Evolutionary conservation across 2,329 filamentous ascomycete species (phyloP), one percentile per base, ranked within the genome.

Genomic region (Trichophyton benhamiae): DNA sequence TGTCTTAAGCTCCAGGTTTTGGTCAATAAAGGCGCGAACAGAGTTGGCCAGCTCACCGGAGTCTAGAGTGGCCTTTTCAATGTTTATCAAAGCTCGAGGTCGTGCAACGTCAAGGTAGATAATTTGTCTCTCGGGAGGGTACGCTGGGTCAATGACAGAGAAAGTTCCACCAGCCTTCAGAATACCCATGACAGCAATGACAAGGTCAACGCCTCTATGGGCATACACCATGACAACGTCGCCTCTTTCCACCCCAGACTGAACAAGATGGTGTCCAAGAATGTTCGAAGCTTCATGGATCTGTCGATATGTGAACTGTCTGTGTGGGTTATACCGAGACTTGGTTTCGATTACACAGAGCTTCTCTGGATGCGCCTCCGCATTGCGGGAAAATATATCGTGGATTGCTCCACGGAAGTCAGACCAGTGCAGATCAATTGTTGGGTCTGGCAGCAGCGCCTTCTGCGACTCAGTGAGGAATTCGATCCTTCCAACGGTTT

Each of bases 151-250:
- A 20, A 96, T 82, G 48, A 79, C 75, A 60, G 79, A 82, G 71
- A 83, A 80, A 41, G 80, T 82, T 7, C 80, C 83, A 61, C 83
- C 83, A 42, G 82, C 81, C 74, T 79, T 78, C 71, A 84, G 71
- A 22, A 80, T 82, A 63, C 91, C 91, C 89, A 96, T 95, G 60
- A 91, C 85, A 41, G 87, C 84, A 6, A 88, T 83, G 0, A 88
- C 86, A 46, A 89, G 75, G 67, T 89, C 89, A 38, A 96, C 91
- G 61, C 85, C 85, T 62, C 91, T 84, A 74, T 96, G 83, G 61
- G 89, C 89, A 71, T 86, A 96, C 65, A 94, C 88, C 89, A 96
- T 95, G 68, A 96, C 90, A 1, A 96, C 91, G 70, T 97, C 91
- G 7, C 90, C 91, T 66, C 84, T 79, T 63, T 85, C 80, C 65